Conservation (phyloP, 1,284 basidiomycete genomes). For the Apiotrichum mycotoxinovorans region DNA sequence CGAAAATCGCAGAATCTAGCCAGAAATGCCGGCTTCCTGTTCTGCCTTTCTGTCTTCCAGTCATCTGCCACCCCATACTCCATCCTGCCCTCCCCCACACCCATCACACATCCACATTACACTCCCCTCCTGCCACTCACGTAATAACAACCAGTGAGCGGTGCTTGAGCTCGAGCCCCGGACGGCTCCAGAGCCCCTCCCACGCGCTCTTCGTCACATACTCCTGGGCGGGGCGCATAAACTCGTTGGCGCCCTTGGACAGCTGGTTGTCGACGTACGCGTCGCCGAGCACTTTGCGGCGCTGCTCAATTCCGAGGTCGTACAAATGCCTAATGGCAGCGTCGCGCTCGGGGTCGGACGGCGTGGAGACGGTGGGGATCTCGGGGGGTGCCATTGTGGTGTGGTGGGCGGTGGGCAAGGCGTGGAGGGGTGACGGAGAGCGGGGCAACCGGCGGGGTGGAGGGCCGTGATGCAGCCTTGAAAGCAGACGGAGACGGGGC, state of each 20-base stretch:
- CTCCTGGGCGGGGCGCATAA: constrained; percentile 24
- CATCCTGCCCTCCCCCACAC: too few species aligned
- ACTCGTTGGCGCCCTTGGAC: constrained; percentile 17
- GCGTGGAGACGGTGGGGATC: not conserved
- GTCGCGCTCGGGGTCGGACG: constrained; percentile 5
- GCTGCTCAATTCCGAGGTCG: constrained; percentile 20
- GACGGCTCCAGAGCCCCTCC: constrained; percentile 21
- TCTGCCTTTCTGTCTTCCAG: too few species aligned
- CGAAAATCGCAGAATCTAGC: too few species aligned
- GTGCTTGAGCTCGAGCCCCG: constrained; percentile 23
- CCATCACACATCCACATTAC: not conserved
- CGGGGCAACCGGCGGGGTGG: not conserved
- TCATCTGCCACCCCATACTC: too few species aligned
- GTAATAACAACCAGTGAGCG: constrained; percentile 23
- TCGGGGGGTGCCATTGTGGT: not conserved
- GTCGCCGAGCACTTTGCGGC: constrained; percentile 22
- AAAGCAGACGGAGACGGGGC: too few species aligned
- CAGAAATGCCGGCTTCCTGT: too few species aligned
- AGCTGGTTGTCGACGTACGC: constrained; percentile 23
- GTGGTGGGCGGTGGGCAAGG: not conserved
- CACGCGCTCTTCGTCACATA: constrained; percentile 19
- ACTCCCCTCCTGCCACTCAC: constrained; percentile 6
- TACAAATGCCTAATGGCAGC: constrained; percentile 14
- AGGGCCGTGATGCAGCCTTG: not conserved
- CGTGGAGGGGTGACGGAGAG: not conserved